Percentiles rank a stretch among this genome's conserved stretches.
These are phyloP conservation scores for Salix viminalis DNA, from an alignment of 345 rosid species.

Conservation along the genomic window DNA sequence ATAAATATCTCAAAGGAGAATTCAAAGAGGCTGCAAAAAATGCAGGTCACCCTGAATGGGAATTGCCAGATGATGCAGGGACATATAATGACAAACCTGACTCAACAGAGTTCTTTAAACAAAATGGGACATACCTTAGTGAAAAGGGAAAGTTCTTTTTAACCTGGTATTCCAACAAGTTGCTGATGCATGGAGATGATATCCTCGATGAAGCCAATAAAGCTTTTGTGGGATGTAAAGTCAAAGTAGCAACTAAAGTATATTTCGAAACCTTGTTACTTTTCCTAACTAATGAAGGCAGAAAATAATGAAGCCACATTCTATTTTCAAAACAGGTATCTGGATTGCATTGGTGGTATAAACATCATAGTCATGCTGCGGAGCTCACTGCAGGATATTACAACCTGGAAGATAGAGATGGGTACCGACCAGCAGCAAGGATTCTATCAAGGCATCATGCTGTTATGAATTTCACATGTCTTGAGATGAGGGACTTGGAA, in stretches of 20 bases:
- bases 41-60: constrained; percentile 81
- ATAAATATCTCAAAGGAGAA: constrained; percentile 54
- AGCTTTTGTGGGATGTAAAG: constrained; percentile 57
- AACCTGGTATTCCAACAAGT: constrained; percentile 72
- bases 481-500: constrained; percentile 75
- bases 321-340: constrained; percentile 46
- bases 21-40: constrained; percentile 57
- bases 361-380: constrained; percentile 64
- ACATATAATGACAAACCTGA: constrained; percentile 58
- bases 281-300: neutral
- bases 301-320: neutral
- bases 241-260: constrained; percentile 85
- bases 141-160: constrained; percentile 69
- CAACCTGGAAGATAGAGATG: constrained; percentile 63
- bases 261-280: neutral
- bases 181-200: constrained; percentile 69
- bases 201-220: constrained; percentile 73
- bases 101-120: constrained; percentile 52
- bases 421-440: constrained; percentile 67
- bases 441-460: constrained; percentile 65
- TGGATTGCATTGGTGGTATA: constrained; percentile 94
- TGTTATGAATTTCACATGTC: constrained; percentile 70
- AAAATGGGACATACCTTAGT: constrained; percentile 53
- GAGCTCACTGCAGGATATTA: constrained; percentile 86
- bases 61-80: constrained; percentile 70